phyloP scores from a whole-genome alignment of 306 rosid species.

The Astragalus membranaceus region DNA sequence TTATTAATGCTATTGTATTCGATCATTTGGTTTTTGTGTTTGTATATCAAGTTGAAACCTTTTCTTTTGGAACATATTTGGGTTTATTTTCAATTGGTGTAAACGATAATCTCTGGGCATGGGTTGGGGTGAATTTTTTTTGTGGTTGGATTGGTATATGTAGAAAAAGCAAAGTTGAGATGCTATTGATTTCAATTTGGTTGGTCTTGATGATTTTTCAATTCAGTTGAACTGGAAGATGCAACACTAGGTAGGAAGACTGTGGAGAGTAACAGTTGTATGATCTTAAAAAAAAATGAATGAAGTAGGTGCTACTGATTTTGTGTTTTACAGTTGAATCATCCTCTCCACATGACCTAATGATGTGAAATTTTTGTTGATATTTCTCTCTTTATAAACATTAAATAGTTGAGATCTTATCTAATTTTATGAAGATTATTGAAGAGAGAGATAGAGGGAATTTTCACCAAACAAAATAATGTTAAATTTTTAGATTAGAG shows the following conservation, averaged over 20 bases:
- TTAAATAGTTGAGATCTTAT: background rate
- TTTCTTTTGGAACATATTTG: background rate
- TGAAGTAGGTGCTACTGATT: slow-evolving; percentile 5
- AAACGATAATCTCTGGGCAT: background rate
- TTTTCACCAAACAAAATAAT: background rate
- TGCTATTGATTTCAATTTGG: slow-evolving; percentile 18
- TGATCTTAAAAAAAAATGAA: slow-evolving; percentile 1
- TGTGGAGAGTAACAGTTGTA: background rate
- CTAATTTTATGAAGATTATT: background rate
- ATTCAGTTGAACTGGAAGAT: background rate
- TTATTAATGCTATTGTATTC: background rate
- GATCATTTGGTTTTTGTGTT: slow-evolving; percentile 23
- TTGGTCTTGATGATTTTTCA: background rate
- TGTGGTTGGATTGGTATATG: background rate
- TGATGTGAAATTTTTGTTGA: background rate
- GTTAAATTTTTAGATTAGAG: background rate
- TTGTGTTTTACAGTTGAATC: background rate
- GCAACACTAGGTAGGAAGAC: background rate
- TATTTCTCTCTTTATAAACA: background rate
- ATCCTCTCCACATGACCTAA: background rate
- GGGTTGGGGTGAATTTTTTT: background rate
- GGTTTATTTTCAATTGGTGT: slow-evolving; percentile 13
- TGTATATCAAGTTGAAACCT: slow-evolving; percentile 5
- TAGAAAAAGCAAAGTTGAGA: background rate
- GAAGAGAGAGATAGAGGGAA: background rate